Evolutionary conservation across 1,139 yeast genomes (phyloP).

Genomic region (Blastobotrys persicus): DNA sequence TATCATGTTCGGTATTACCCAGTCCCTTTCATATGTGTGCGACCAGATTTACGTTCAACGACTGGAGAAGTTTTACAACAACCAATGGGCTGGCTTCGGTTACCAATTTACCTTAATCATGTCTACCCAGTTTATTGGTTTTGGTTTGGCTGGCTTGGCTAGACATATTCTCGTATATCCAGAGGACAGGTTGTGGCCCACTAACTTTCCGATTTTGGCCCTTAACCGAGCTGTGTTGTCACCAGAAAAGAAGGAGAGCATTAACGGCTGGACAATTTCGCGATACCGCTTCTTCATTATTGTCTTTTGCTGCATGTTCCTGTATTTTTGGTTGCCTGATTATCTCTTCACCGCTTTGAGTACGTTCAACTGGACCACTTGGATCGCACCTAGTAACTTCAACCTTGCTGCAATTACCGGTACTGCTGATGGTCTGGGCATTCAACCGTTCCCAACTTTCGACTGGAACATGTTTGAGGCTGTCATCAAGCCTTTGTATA

Average conservation of each 20-base stretch:
- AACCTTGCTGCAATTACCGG: slow-evolving; percentile 54
- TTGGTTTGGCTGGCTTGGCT: slow-evolving; percentile 60
- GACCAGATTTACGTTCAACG: slow-evolving; percentile 19
- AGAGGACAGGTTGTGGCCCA: slow-evolving; percentile 55
- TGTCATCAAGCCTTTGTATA: slow-evolving; percentile 35
- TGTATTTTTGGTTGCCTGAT: slow-evolving; percentile 58
- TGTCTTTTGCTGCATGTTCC: slow-evolving; percentile 42
- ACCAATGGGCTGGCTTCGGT: slow-evolving; percentile 47
- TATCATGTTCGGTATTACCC: slow-evolving; percentile 44
- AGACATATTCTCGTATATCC: slow-evolving; percentile 59
- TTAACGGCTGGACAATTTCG: slow-evolving; percentile 51
- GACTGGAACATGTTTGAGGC: slow-evolving; percentile 40
- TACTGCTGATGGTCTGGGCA: slow-evolving; percentile 57
- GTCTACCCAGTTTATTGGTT: slow-evolving; percentile 57
- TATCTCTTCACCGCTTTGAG: slow-evolving; percentile 50
- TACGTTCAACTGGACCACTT: slow-evolving; percentile 55
- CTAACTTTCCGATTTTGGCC: slow-evolving; percentile 52
- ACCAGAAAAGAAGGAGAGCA: slow-evolving; percentile 29
- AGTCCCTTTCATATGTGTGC: slow-evolving; percentile 44
- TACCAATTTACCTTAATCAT: slow-evolving; percentile 50
- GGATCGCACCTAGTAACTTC: slow-evolving; percentile 55
- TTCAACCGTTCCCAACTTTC: slow-evolving; percentile 47
- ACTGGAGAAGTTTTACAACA: slow-evolving; percentile 41
- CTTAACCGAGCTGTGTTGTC: slow-evolving; percentile 51
- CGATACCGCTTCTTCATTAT: slow-evolving; percentile 47